Conservation (phyloP, 306 rosid genomes). For the Chamaecrista fasciculata region DNA sequence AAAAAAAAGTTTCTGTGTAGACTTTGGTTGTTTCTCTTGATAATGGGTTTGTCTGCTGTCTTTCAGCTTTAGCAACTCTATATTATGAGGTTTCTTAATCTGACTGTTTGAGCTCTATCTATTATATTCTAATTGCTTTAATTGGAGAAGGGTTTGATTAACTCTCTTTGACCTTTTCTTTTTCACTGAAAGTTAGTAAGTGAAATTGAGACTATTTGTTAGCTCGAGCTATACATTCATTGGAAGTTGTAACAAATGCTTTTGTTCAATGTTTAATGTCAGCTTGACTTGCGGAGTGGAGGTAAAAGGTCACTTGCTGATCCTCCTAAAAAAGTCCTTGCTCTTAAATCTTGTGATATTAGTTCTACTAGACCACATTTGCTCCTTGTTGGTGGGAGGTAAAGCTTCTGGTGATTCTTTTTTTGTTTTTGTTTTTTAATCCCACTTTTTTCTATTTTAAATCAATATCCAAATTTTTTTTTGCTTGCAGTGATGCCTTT, state of each 20-base stretch:
- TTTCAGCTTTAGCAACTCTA: not conserved
- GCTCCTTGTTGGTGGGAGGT: constrained; percentile 99
- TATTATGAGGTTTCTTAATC: constrained; percentile 4
- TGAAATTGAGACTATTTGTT: constrained; percentile 28
- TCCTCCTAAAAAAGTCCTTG: constrained; percentile 82
- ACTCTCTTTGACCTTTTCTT: not conserved
- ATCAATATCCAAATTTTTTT: constrained; percentile 28
- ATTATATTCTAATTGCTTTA: not conserved
- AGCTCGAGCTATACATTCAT: constrained; percentile 13
- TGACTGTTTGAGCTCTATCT: constrained; percentile 1
- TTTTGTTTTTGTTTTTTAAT: not conserved
- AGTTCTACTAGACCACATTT: constrained; percentile 89
- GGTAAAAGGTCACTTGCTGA: constrained; percentile 89
- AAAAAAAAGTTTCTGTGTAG: constrained; percentile 9
- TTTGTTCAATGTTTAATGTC: constrained; percentile 42
- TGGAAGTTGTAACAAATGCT: constrained; percentile 33
- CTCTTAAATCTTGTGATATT: constrained; percentile 88
- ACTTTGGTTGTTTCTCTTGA: constrained; percentile 13
- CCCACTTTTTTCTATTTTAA: constrained; percentile 12
- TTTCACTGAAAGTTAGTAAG: constrained; percentile 9
- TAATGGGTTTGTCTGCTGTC: constrained; percentile 21
- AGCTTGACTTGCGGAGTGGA: constrained; percentile 96
- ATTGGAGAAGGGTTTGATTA: not conserved
- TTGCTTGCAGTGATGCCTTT: constrained; percentile 81
- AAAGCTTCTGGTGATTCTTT: constrained; percentile 31